Evolutionary conservation across 2,329 filamentous ascomycete species (phyloP), one percentile per base, ranked within the genome.

Genomic region (Curvularia sp.): DNA sequence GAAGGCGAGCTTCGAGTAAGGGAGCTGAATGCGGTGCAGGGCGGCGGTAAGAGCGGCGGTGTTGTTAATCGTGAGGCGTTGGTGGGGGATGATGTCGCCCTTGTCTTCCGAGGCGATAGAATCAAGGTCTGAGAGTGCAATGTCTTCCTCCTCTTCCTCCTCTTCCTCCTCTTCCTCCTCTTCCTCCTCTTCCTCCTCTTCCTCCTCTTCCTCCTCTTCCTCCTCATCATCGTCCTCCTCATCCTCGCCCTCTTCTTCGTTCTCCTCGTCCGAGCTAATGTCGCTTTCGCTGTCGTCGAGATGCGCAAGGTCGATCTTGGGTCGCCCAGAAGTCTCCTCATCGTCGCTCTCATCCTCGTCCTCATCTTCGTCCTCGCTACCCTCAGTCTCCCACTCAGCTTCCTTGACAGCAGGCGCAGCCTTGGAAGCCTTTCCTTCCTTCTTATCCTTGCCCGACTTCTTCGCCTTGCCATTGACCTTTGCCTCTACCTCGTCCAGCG

Each of bases 11-110:
- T 85, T 84, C 54, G 86, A 83, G 55, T 86, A 86, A 13, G 90
- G 87, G 52, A 95, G 82, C 31, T 86, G 82, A 76, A 96, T 92
- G 69, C 93, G 92, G 73, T 90, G 90, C 62, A 96, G 85, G 12
- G 92, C 88, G 67, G 91, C 84, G 65, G 87, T 86, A 51, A 99
- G 90, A 33, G 94, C 95, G 65, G 91, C 84, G 53, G 91, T 93
- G 82, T 99, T 99, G 85, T 99, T 97, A 82, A 98, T 98, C 53
- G 93, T 97, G 66, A 97, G 88, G 70, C 93, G 91, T 76, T 95
- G 92, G 80, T 96, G 91, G 15, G 93, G 92, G 61, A 96, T 87
- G 41, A 97, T 86, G 73, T 97, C 93, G 78, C 91, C 91, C 70
- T 87, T 89, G 70, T 96, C 93, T 63, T 91, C 90, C 20, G 91